phyloP scores from a whole-genome alignment of 169 alveolate species.

The Plasmodium malariae region DNA sequence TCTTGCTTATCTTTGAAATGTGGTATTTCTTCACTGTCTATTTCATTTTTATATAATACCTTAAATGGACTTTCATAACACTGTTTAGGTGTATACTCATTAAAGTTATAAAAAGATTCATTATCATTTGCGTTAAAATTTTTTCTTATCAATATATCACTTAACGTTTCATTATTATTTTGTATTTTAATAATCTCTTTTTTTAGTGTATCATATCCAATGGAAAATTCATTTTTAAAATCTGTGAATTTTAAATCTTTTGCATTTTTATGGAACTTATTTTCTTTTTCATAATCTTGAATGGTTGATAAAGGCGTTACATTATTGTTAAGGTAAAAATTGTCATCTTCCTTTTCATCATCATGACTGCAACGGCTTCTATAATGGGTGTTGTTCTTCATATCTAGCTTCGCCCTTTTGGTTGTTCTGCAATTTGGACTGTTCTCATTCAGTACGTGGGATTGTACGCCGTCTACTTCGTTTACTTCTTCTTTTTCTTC shows the following conservation, averaged over 20 bases:
- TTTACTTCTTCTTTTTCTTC: background rate
- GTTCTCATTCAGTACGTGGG: too few relatives aligned
- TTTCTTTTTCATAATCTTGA: conserved; percentile 5
- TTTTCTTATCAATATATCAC: conserved; percentile 71
- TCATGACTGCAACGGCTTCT: background rate
- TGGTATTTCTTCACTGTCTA: background rate
- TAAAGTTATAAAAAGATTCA: conserved; percentile 8
- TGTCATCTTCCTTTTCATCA: background rate
- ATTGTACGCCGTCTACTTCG: too few relatives aligned
- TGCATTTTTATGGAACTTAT: conserved; percentile 18
- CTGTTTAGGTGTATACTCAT: conserved; percentile 32
- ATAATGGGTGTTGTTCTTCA: background rate
- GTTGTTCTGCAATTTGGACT: background rate
- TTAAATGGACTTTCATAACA: conserved; percentile 71
- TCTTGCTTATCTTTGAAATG: conserved; percentile 60
- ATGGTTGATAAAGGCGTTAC: conserved; percentile 43
- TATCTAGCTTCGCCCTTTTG: conserved; percentile 10
- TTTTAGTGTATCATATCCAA: conserved; percentile 65
- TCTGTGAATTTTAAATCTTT: conserved; percentile 54
- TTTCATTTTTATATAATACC: conserved; percentile 62
- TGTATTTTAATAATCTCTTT: conserved; percentile 66
- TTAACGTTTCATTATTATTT: conserved; percentile 62
- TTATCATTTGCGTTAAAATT: conserved; percentile 48
- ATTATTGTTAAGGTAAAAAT: conserved; percentile 35
- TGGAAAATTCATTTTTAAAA: conserved; percentile 36